phyloP scores from a whole-genome alignment of 306 rosid genomes.

The Cucurbita argyrosperma region DNA sequence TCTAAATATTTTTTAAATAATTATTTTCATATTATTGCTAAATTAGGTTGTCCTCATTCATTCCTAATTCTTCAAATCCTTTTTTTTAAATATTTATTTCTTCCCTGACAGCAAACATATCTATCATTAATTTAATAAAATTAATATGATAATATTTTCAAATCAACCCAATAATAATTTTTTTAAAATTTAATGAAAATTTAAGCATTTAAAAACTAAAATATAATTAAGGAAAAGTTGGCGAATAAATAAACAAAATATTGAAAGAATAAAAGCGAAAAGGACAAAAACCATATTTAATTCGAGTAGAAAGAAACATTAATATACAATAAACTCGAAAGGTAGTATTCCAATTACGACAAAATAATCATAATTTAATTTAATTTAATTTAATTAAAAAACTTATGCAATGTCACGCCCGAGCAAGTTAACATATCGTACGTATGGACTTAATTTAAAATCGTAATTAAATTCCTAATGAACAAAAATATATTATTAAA shows the following conservation, averaged over 20 bases:
- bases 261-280: neutral
- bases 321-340: neutral
- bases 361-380: neutral
- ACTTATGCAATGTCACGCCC: neutral
- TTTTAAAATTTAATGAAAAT: neutral
- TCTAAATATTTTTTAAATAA: neutral
- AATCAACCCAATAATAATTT: neutral
- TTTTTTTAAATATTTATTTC: neutral
- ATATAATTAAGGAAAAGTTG: neutral
- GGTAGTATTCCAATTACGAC: neutral
- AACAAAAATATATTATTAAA: neutral
- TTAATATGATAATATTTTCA: neutral
- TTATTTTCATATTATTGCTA: constrained; percentile 2
- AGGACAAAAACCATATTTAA: neutral
- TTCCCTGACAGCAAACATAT: neutral
- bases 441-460: neutral
- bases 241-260: neutral
- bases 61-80: neutral
- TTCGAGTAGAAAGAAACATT: neutral
- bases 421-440: neutral
- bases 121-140: neutral
- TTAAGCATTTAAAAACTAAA: neutral
- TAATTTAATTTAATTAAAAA: neutral
- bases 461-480: neutral
- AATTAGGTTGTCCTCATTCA: neutral